Conservation (phyloP, 176 grass and related monocot genomes). For the Alopecurus myosuroides region DNA sequence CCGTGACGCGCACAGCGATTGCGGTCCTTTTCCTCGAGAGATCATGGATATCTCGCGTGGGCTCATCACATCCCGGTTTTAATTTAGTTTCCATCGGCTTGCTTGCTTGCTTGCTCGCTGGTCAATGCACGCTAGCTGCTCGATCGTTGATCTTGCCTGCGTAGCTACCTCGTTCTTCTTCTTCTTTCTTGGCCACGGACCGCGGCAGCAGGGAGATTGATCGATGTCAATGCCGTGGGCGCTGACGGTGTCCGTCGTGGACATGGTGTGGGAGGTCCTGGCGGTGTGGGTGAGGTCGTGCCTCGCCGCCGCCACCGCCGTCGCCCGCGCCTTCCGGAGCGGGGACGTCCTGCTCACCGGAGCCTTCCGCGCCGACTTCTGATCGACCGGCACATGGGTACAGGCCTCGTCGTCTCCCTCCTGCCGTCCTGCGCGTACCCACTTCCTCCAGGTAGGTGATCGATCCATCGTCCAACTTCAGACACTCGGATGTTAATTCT, state of each 20-base stretch:
- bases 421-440: background rate
- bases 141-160: background rate
- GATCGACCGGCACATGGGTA: background rate
- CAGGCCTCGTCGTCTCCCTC: background rate
- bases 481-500: too few species aligned
- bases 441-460: background rate
- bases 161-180: background rate
- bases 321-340: conserved; percentile 43
- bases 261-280: conserved; percentile 53
- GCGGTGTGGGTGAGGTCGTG: conserved; percentile 63
- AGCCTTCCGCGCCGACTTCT: conserved; percentile 29
- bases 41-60: background rate
- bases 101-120: background rate
- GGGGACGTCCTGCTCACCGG: conserved; percentile 37
- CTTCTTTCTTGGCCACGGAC: background rate
- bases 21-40: background rate
- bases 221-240: conserved; percentile 63
- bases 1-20: conserved; percentile 3
- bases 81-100: background rate
- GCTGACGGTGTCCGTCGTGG: conserved; percentile 48
- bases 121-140: conserved; percentile 21
- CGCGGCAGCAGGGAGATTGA: background rate
- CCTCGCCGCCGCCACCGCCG: conserved; percentile 52
- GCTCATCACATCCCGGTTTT: background rate
- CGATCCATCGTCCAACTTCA: too few species aligned